Evolutionary conservation across 1,139 yeast genomes (phyloP).

Genomic region (Candida smagusa): DNA sequence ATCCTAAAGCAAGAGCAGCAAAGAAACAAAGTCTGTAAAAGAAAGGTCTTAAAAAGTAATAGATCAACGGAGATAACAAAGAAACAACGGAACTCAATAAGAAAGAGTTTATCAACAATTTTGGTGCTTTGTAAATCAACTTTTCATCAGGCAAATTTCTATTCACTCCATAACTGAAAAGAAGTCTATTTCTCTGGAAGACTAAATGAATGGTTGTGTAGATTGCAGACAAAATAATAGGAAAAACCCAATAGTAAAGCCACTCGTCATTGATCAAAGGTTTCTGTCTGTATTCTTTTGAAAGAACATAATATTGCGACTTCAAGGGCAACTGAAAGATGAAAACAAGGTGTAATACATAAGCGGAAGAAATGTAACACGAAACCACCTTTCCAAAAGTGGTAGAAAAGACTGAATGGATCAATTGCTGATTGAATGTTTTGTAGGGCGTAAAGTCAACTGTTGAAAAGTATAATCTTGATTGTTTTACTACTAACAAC

Average conservation of each 20-base stretch:
- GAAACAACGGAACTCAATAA: conserved; percentile 29
- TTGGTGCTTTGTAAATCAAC: conserved; percentile 29
- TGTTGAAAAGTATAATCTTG: conserved; percentile 49
- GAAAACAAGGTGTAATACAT: conserved; percentile 29
- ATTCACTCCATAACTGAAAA: conserved; percentile 45
- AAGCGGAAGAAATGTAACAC: conserved; percentile 40
- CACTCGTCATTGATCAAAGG: conserved; percentile 63
- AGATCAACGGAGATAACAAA: conserved; percentile 44
- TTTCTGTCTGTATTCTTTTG: conserved; percentile 48
- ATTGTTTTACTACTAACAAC: conserved; percentile 37
- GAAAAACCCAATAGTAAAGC: conserved; percentile 48
- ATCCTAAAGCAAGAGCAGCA: conserved; percentile 25
- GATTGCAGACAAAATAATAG: conserved; percentile 35
- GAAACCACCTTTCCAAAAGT: conserved; percentile 33
- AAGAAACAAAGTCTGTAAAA: conserved; percentile 41
- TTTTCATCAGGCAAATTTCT: conserved; percentile 40
- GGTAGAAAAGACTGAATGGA: conserved; percentile 43
- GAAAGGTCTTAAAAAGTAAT: conserved; percentile 39
- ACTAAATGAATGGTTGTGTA: conserved; percentile 55
- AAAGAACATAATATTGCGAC: conserved; percentile 31
- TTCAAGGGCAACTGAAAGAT: conserved; percentile 25
- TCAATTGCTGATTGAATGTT: conserved; percentile 46
- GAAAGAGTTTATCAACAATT: conserved; percentile 34
- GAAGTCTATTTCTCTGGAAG: conserved; percentile 59
- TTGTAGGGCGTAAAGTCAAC: conserved; percentile 51